Evolutionary conservation across 306 rosid species (phyloP).

Genomic region (Lathyrus sativus): DNA sequence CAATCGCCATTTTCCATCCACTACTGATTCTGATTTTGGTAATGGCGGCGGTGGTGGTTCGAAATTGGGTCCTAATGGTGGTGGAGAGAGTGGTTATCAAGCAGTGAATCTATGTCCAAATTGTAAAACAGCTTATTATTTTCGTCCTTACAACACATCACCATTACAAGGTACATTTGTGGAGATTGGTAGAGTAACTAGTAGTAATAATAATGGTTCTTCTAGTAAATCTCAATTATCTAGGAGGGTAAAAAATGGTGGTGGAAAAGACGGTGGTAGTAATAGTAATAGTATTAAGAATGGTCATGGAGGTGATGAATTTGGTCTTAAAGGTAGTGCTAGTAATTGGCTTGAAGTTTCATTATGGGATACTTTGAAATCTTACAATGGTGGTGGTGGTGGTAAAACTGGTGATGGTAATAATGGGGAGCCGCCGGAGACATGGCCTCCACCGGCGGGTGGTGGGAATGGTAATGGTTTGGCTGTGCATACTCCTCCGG

Average conservation of each 20-base stretch:
- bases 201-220: slow-evolving; percentile 15
- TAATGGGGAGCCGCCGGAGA: slow-evolving; percentile 69
- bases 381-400: slow-evolving; percentile 42
- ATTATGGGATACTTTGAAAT: slow-evolving; percentile 62
- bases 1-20: slow-evolving; percentile 54
- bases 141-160: slow-evolving; percentile 62
- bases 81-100: slow-evolving; percentile 49
- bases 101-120: slow-evolving; percentile 82
- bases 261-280: slow-evolving; percentile 36
- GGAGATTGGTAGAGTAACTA: slow-evolving; percentile 71
- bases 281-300: slow-evolving; percentile 36
- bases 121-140: slow-evolving; percentile 85
- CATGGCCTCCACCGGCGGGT: slow-evolving; percentile 63
- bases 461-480: slow-evolving; percentile 59
- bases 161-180: slow-evolving; percentile 88
- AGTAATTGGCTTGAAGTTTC: slow-evolving; percentile 53
- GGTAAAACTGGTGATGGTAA: slow-evolving; percentile 30
- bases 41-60: slow-evolving; percentile 1
- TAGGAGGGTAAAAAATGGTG: slow-evolving; percentile 47
- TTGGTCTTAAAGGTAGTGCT: slow-evolving; percentile 30
- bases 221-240: slow-evolving; percentile 37
- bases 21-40: slow-evolving; percentile 15
- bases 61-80: slow-evolving; percentile 20
- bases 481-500: slow-evolving; percentile 91
- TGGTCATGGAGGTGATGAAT: slow-evolving; percentile 39